Percentiles rank a stretch among this genome's conserved stretches.
phyloP scores from a whole-genome alignment of 805 yeast species.

The Saccharomyces kudriavzevii region DNA sequence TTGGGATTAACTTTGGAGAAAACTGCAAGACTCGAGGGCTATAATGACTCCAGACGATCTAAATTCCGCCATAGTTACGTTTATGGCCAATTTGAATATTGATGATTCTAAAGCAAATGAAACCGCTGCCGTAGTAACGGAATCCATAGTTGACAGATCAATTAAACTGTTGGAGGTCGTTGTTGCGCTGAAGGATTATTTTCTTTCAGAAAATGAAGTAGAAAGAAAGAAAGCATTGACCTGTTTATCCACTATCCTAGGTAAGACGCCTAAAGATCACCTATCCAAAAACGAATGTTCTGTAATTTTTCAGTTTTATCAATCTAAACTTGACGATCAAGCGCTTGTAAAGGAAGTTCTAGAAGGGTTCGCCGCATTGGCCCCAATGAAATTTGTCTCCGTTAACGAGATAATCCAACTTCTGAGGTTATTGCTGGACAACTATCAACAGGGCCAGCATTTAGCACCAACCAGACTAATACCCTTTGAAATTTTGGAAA shows the following conservation, averaged over 20 bases:
- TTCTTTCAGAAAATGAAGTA: constrained; percentile 51
- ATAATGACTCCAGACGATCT: background rate
- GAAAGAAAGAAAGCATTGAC: constrained; percentile 43
- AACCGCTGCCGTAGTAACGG: constrained; percentile 26
- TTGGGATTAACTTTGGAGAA: background rate
- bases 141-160: constrained; percentile 16
- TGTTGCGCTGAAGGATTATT: constrained; percentile 48
- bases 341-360: constrained; percentile 45
- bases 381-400: constrained; percentile 43
- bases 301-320: constrained; percentile 43
- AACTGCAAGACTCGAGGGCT: background rate
- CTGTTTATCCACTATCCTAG: constrained; percentile 36
- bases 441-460: constrained; percentile 49
- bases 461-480: constrained; percentile 55
- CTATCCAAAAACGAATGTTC: constrained; percentile 35
- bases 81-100: constrained; percentile 35
- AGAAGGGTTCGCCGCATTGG: constrained; percentile 45
- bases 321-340: constrained; percentile 61
- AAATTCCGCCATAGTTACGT: constrained; percentile 16
- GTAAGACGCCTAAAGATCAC: constrained; percentile 20
- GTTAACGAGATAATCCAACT: constrained; percentile 32
- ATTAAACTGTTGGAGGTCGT: constrained; percentile 45
- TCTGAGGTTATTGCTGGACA: constrained; percentile 30
- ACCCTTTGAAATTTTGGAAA: constrained; percentile 45
- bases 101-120: constrained; percentile 27